A percentile compares a stretch with the other conserved stretches of the same genome.
Conservation (phyloP, 2,329 filamentous ascomycete genomes). For the Neurospora crassa region DNA sequence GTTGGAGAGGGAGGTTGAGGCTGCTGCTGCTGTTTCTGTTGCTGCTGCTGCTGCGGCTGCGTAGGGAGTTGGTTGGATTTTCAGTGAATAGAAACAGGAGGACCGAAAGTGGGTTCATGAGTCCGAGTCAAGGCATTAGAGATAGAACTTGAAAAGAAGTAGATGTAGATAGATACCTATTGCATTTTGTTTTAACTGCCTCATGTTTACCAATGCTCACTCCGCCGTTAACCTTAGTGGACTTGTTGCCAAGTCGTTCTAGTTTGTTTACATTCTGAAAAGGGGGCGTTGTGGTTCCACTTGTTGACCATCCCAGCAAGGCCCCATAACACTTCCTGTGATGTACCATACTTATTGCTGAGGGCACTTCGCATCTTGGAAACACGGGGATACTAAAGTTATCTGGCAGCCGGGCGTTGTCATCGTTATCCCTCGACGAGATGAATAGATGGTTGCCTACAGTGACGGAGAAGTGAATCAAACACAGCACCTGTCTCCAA, state of each 20-base stretch:
- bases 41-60: no score
- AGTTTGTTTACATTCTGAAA: not conserved
- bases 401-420: not conserved
- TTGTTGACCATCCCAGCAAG: not conserved
- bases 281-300: not conserved
- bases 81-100: not conserved
- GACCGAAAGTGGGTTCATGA: not conserved
- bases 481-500: no score
- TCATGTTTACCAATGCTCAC: not conserved
- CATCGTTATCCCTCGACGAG: no score
- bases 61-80: no score
- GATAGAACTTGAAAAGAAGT: not conserved
- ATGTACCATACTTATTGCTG: not conserved
- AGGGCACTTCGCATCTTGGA: not conserved
- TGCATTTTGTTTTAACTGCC: not conserved
- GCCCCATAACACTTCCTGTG: not conserved
- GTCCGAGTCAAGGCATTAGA: not conserved
- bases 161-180: not conserved
- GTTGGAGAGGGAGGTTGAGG: not conserved
- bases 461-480: no score
- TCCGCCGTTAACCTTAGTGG: not conserved
- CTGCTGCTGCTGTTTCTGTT: no score
- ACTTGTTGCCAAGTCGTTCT: not conserved
- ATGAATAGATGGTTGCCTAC: no score
- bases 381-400: not conserved